These are phyloP conservation scores for Wallemia ichthyophaga DNA, from an alignment of 1,284 basidiomycete species.

Conservation along the genomic window DNA sequence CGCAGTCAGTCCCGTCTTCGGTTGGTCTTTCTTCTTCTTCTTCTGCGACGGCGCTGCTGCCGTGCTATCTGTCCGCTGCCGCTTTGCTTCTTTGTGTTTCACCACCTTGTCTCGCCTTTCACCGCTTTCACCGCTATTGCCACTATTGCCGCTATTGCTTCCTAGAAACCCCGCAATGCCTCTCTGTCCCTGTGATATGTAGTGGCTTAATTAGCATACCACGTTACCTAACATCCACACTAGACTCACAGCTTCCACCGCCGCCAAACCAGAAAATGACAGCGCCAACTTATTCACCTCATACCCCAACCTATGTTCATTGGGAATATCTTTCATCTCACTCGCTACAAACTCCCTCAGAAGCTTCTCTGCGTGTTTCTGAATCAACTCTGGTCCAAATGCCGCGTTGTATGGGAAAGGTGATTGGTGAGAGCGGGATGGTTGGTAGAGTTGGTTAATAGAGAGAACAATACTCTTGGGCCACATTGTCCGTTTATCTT, in stretches of 20 bases:
- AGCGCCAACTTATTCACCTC: neutral
- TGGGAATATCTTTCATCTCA: neutral
- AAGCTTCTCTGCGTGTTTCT: neutral
- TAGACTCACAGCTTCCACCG: neutral
- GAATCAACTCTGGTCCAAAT: neutral
- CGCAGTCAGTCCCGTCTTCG: neutral
- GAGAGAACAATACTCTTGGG: conserved; percentile 66
- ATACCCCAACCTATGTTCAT: neutral
- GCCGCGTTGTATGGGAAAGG: conserved; percentile 43
- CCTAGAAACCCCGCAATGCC: neutral
- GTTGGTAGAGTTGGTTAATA: conserved; percentile 39
- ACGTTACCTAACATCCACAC: too few relatives aligned
- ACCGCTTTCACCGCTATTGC: too few relatives aligned
- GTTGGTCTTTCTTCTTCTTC: neutral
- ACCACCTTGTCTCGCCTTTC: neutral
- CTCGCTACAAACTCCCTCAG: neutral
- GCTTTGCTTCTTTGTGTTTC: neutral
- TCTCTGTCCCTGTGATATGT: neutral
- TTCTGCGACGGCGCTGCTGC: neutral
- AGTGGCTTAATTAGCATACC: too few relatives aligned
- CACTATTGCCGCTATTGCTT: neutral
- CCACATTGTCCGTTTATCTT: conserved; percentile 45
- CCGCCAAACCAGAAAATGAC: neutral
- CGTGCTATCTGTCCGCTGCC: too few relatives aligned
- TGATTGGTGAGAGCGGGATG: conserved; percentile 40